Conservation (phyloP, 805 yeast genomes). For the Yamadazyma phyllophila region DNA sequence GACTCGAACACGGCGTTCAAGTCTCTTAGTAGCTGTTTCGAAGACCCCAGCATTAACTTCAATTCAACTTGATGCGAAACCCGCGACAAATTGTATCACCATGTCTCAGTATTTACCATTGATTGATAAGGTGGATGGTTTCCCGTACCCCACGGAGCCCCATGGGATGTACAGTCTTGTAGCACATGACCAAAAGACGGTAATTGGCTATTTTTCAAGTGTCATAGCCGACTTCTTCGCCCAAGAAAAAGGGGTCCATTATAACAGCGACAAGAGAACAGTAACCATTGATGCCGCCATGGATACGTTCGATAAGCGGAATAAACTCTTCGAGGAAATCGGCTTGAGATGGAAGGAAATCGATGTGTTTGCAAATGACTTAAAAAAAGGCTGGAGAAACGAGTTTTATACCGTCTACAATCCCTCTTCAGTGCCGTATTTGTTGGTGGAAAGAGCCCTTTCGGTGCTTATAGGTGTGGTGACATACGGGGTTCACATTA, state of each 20-base stretch:
- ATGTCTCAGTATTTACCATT: constrained; percentile 6
- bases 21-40: constrained; percentile 25
- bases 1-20: constrained; percentile 24
- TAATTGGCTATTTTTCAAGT: constrained; percentile 29
- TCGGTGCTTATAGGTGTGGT: constrained; percentile 80
- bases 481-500: constrained; percentile 87
- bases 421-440: constrained; percentile 54
- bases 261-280: constrained; percentile 21
- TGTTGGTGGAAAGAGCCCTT: constrained; percentile 76
- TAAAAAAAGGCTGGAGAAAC: constrained; percentile 73
- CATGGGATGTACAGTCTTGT: constrained; percentile 21
- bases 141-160: constrained; percentile 19
- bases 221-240: constrained; percentile 23
- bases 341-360: constrained; percentile 39
- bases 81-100: constrained; percentile 1
- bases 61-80: too few relatives aligned
- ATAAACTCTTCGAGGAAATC: constrained; percentile 37
- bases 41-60: constrained; percentile 19
- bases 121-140: constrained; percentile 31
- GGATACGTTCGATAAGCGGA: constrained; percentile 42
- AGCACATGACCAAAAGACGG: constrained; percentile 27
- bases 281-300: constrained; percentile 28
- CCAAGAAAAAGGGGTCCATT: constrained; percentile 14
- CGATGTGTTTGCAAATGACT: constrained; percentile 27
- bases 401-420: constrained; percentile 76